These are phyloP conservation scores for Triadica sebifera DNA, from an alignment of 345 rosid species.

Conservation along the genomic window DNA sequence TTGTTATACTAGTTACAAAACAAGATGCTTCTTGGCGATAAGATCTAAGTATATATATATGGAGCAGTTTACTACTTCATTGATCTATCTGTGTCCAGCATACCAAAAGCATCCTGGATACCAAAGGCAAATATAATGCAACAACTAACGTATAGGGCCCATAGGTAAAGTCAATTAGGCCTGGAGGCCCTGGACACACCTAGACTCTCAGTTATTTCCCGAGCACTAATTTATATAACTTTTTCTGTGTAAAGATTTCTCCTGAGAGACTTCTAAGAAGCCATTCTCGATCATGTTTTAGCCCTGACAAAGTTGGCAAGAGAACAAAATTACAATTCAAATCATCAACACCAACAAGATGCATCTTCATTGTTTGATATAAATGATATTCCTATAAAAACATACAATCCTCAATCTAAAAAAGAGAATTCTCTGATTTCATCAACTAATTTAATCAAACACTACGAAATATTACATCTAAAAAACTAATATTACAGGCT, in stretches of 20 bases:
- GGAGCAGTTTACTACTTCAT: neutral
- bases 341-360: neutral
- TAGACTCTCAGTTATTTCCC: neutral
- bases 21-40: neutral
- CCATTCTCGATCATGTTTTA: slow-evolving; percentile 91
- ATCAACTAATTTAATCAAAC: neutral
- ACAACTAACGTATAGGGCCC: neutral
- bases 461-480: neutral
- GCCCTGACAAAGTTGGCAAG: slow-evolving; percentile 42
- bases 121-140: neutral
- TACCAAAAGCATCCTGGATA: neutral
- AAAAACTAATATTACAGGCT: neutral
- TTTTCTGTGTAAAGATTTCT: slow-evolving; percentile 82
- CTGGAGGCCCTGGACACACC: too few species aligned
- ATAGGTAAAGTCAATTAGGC: neutral
- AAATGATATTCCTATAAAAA: neutral
- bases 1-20: neutral
- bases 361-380: neutral
- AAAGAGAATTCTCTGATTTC: neutral
- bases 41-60: neutral
- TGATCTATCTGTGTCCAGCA: neutral
- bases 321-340: neutral
- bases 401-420: neutral
- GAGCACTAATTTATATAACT: slow-evolving; percentile 43
- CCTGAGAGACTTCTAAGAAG: slow-evolving; percentile 68